Evolutionary conservation across 805 yeast genomes (phyloP).

Genomic region (Schizosaccharomyces japonicus): DNA sequence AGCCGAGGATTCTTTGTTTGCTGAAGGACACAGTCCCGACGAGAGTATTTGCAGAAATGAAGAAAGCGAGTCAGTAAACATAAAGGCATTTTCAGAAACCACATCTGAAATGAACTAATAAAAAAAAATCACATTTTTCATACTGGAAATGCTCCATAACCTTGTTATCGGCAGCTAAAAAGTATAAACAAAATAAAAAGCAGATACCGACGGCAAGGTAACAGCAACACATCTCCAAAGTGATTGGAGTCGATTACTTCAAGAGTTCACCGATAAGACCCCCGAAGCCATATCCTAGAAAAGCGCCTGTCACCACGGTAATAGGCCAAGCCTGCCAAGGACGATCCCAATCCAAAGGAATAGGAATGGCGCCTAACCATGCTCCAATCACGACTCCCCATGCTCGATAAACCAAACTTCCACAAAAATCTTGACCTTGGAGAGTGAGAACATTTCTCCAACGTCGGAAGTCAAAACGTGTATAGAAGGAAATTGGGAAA

Average conservation of each 20-base stretch:
- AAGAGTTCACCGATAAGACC: constrained; percentile 18
- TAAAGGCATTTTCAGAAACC: too few species aligned
- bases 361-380: constrained; percentile 84
- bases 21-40: too few species aligned
- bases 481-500: constrained; percentile 38
- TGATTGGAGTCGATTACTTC: not conserved
- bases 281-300: constrained; percentile 49
- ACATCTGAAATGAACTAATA: too few species aligned
- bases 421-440: constrained; percentile 14
- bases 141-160: too few species aligned
- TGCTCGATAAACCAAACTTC: constrained; percentile 18
- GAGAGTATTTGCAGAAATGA: too few species aligned
- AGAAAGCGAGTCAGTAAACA: too few species aligned
- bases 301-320: constrained; percentile 58
- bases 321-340: constrained; percentile 95
- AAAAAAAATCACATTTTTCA: too few species aligned
- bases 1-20: too few species aligned
- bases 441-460: constrained; percentile 19
- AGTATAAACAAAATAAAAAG: too few species aligned
- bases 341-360: constrained; percentile 93
- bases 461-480: constrained; percentile 27
- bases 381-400: constrained; percentile 36
- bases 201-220: not conserved
- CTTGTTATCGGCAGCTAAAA: too few species aligned
- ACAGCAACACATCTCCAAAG: not conserved